Percentiles rank a stretch among this genome's conserved stretches.
Evolutionary conservation across 1,284 basidiomycete species (phyloP).

Genomic region (Heterobasidion occidentale): DNA sequence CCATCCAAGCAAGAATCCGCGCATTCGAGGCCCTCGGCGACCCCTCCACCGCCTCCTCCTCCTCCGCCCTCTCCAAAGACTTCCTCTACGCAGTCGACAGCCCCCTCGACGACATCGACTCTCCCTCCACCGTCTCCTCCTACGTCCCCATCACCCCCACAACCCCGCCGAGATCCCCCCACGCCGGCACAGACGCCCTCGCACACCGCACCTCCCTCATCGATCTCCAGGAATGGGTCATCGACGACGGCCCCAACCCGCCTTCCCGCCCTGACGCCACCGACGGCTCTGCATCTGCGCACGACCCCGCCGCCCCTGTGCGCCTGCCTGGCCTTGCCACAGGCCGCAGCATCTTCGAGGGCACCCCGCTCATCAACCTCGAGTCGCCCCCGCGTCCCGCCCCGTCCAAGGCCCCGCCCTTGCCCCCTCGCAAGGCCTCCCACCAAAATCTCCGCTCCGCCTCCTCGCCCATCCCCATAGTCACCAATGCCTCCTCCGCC

Average conservation of each 20-base stretch:
- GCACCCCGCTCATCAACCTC: slow-evolving; percentile 47
- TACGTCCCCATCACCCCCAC: slow-evolving; percentile 10
- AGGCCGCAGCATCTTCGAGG: slow-evolving; percentile 12
- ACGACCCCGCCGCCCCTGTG: neutral
- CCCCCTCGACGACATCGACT: slow-evolving; percentile 9
- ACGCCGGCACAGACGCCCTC: slow-evolving; percentile 46
- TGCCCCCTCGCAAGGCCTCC: slow-evolving; percentile 62
- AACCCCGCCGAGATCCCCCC: slow-evolving; percentile 16
- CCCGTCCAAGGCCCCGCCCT: slow-evolving; percentile 37
- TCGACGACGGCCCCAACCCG: slow-evolving; percentile 46
- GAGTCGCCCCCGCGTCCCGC: slow-evolving; percentile 27
- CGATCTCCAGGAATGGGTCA: slow-evolving; percentile 69
- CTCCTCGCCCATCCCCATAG: slow-evolving; percentile 22
- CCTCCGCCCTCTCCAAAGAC: neutral
- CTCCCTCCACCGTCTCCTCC: slow-evolving; percentile 19
- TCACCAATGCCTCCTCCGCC: neutral
- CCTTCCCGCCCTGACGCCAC: slow-evolving; percentile 16
- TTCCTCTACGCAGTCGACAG: neutral
- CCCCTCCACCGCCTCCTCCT: neutral
- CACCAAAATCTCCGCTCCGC: slow-evolving; percentile 37
- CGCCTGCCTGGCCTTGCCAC: slow-evolving; percentile 3
- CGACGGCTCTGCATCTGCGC: neutral
- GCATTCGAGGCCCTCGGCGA: slow-evolving; percentile 38
- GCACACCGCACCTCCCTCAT: slow-evolving; percentile 50
- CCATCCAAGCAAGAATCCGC: slow-evolving; percentile 49